phyloP scores from a whole-genome alignment of 1,139 yeast genomes.

The Zygotorulaspora mrakii region DNA sequence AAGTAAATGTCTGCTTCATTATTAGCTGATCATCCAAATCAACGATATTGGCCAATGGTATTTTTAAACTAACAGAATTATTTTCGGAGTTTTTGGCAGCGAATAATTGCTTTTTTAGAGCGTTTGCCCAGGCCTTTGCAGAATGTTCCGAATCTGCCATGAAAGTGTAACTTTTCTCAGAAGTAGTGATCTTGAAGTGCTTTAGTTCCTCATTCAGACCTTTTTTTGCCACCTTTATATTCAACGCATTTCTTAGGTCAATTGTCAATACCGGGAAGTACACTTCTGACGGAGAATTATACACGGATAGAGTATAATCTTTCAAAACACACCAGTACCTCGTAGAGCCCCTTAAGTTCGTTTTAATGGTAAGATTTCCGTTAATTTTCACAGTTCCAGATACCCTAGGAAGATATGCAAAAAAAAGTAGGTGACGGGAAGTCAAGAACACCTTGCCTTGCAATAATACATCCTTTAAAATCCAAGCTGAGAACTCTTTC shows the following conservation, averaged over 20 bases:
- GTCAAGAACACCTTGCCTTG: conserved; percentile 86
- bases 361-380: conserved; percentile 35
- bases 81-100: conserved; percentile 60
- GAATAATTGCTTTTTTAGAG: conserved; percentile 72
- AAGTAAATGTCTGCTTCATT: conserved; percentile 47
- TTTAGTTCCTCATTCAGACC: conserved; percentile 18
- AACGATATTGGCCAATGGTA: conserved; percentile 67
- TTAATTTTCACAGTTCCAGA: conserved; percentile 29
- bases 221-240: conserved; percentile 45
- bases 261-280: conserved; percentile 79
- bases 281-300: conserved; percentile 66
- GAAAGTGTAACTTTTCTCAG: conserved; percentile 57
- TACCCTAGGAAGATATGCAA: conserved; percentile 71
- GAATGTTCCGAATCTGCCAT: conserved; percentile 67
- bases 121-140: conserved; percentile 79
- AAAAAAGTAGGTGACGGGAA: conserved; percentile 58
- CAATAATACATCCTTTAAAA: conserved; percentile 71
- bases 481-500: conserved; percentile 70
- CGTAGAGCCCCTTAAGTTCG: conserved; percentile 26
- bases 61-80: conserved; percentile 69
- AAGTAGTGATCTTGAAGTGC: conserved; percentile 53
- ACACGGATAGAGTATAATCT: conserved; percentile 65
- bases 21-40: conserved; percentile 54
- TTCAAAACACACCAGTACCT: conserved; percentile 78
- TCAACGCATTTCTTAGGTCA: conserved; percentile 61